Conservation (phyloP, 768 basidiomycete species). For the Lentinus brumalis region DNA sequence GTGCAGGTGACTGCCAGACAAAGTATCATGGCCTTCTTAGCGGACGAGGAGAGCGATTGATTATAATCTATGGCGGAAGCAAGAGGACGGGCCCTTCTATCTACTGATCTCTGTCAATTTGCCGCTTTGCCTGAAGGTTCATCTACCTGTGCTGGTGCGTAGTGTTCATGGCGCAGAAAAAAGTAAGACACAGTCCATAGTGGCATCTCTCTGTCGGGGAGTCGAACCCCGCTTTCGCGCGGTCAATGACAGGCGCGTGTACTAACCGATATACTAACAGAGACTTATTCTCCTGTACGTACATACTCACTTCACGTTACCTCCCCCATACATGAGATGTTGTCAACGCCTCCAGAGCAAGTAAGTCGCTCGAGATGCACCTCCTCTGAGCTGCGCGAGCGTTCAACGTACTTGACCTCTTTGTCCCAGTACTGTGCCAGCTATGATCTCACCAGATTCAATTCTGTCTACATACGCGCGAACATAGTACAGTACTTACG, state of each 20-base stretch:
- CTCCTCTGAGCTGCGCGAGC: too few relatives aligned
- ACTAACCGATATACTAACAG: conserved; percentile 23
- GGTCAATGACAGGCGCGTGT: conserved; percentile 17
- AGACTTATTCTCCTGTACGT: conserved; percentile 1
- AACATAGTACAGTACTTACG: too few relatives aligned
- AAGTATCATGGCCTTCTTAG: conserved; percentile 73
- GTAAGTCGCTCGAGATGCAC: too few relatives aligned
- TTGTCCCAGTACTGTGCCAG: too few relatives aligned
- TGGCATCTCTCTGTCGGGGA: conserved; percentile 28
- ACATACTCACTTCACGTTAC: too few relatives aligned
- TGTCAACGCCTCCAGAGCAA: too few relatives aligned
- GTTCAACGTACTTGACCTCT: too few relatives aligned
- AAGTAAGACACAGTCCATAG: neutral
- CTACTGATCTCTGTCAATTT: neutral
- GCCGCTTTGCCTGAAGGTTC: neutral
- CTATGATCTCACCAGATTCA: too few relatives aligned
- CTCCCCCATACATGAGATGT: too few relatives aligned
- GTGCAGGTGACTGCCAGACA: conserved; percentile 47
- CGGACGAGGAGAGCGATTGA: conserved; percentile 68
- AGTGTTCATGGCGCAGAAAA: too few relatives aligned
- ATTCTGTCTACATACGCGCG: too few relatives aligned
- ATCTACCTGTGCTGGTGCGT: neutral
- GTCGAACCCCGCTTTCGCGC: conserved; percentile 38
- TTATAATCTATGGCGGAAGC: neutral
- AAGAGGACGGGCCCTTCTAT: too few relatives aligned